Evolutionary conservation across 2,329 filamentous ascomycete genomes (phyloP), one percentile per base, ranked within the genome.

Genomic region (Proliferodiscus dingleyae): DNA sequence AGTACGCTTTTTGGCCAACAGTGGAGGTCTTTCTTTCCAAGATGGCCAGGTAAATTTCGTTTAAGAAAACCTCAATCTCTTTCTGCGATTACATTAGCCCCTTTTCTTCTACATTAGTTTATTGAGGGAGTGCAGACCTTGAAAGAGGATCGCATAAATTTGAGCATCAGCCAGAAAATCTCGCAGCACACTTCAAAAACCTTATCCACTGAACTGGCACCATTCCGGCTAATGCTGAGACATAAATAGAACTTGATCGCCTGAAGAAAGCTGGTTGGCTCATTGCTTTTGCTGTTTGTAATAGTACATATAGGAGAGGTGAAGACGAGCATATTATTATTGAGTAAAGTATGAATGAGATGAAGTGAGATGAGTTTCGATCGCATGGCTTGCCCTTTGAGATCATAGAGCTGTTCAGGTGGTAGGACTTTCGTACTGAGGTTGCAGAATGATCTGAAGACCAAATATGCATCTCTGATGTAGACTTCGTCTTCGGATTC

Each of bases 391-490:
- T 96, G 90, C 15, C 90, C 91, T 45, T 89, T 89, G 41, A 95
- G 71, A 61, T 98, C 93, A 60, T 91, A 89, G 16, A 95, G 81
- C 65, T 97, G 90, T 51, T 98, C 93, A 2, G 89, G 82, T 7
- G 87, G 81, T 21, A 98, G 73, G 32, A 89, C 73, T 65, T 98
- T 98, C 52, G 91, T 96, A 48, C 91, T 96, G 37, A 98, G 73
- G 67, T 96, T 95, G 74, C 94, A 98, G 71, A 98, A 93, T 3
- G 93, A 95, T 24, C 93, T 81, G 70, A 98, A 97, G 37, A 98
- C 89, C 18, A 98, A 78, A 66, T 97, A 98, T 8, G 93, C 90
- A 68, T 98, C 93, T 57, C 93, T 87, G 58, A 97, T 89, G 64
- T 95, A 97, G 16, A 97, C 88, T 64, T 98, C 93, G 61, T 98